Conservation (phyloP, 768 basidiomycete genomes). For the Russula olivacea region DNA sequence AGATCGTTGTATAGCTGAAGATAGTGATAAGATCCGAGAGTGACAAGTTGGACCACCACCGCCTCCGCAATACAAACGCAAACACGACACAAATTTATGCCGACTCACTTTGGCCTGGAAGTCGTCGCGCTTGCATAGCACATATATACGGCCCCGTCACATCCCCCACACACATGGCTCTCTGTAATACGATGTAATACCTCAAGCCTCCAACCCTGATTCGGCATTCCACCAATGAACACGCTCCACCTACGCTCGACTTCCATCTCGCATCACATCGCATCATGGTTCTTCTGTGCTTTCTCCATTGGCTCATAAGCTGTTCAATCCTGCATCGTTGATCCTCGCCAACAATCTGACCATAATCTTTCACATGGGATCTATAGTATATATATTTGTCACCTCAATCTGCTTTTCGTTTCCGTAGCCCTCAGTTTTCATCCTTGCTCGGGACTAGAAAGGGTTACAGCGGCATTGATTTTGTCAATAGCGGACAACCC, state of each 20-base stretch:
- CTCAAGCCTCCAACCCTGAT: not conserved
- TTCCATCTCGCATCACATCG: not conserved
- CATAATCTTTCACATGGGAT: no score
- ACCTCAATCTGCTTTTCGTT: no score
- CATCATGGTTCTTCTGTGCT: not conserved
- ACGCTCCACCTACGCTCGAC: not conserved
- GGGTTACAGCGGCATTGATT: no score
- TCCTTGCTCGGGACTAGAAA: no score
- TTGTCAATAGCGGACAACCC: no score
- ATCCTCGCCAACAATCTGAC: not conserved
- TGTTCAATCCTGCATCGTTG: not conserved
- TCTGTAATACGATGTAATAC: not conserved
- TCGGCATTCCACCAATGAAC: not conserved
- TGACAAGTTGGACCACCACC: not conserved
- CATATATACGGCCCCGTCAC: no score
- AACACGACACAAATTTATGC: not conserved
- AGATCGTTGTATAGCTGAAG: not conserved
- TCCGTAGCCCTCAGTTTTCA: no score
- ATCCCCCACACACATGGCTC: not conserved
- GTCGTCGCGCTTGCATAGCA: no score
- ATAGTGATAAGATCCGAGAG: not conserved
- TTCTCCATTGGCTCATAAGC: not conserved
- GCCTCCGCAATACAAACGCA: not conserved
- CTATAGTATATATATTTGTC: no score
- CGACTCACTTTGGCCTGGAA: no score